phyloP scores from a whole-genome alignment of 2,329 filamentous ascomycete species.

The Ceratocystis ficicola region DNA sequence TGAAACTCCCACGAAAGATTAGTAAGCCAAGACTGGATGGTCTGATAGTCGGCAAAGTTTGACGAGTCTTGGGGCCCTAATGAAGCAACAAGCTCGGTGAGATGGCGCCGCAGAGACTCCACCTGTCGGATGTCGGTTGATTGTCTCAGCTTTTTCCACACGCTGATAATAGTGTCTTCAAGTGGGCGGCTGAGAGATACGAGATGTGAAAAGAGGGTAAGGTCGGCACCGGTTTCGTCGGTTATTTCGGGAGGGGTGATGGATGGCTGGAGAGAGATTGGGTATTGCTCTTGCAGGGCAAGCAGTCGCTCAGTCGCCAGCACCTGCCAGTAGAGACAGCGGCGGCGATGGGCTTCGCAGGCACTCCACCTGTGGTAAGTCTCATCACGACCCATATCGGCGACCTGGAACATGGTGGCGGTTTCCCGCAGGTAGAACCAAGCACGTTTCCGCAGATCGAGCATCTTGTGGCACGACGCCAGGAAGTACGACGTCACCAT shows the following conservation, averaged over 20 bases:
- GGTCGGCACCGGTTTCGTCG: constrained; percentile 19
- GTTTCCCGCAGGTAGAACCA: constrained; percentile 73
- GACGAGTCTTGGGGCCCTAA: constrained; percentile 29
- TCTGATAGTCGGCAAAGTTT: constrained; percentile 37
- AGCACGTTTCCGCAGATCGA: constrained; percentile 42
- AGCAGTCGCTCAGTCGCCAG: constrained; percentile 64
- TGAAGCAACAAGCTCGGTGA: constrained; percentile 17
- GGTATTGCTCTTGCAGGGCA: constrained; percentile 56
- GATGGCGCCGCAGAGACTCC: constrained; percentile 37
- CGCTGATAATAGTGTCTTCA: constrained; percentile 44
- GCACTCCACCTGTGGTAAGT: constrained; percentile 46
- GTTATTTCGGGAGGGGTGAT: constrained; percentile 35
- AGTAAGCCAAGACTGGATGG: constrained; percentile 52
- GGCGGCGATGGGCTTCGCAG: constrained; percentile 49
- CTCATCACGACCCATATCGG: constrained; percentile 50
- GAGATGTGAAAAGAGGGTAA: constrained; percentile 35
- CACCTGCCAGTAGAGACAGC: constrained; percentile 61
- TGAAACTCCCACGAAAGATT: constrained; percentile 45
- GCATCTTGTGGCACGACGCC: constrained; percentile 48
- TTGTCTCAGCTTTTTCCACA: constrained; percentile 46
- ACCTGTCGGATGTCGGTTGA: constrained; percentile 53
- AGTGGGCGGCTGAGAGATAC: constrained; percentile 46
- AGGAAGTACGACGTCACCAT: constrained; percentile 68
- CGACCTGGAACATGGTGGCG: constrained; percentile 53
- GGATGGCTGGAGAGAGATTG: constrained; percentile 56